These are phyloP conservation scores for Kodamaea lidongshanica DNA, from an alignment of 805 yeast species.

Conservation along the genomic window DNA sequence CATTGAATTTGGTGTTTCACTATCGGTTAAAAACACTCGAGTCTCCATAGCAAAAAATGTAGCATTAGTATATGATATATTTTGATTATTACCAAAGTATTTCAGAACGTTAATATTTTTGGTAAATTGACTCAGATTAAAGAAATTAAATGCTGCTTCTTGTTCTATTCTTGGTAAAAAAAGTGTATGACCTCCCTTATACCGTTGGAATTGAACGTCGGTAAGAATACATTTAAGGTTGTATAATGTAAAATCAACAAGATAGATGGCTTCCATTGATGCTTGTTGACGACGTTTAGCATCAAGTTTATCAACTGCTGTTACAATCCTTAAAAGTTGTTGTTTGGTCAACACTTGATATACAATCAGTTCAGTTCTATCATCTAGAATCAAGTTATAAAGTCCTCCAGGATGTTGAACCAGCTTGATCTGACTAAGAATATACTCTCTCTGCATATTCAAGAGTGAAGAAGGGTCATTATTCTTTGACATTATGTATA, in stretches of 20 bases:
- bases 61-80: constrained; percentile 23
- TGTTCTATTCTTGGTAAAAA: constrained; percentile 47
- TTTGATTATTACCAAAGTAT: constrained; percentile 27
- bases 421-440: constrained; percentile 25
- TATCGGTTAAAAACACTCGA: constrained; percentile 64
- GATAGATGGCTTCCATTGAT: constrained; percentile 72
- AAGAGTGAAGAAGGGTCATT: constrained; percentile 25
- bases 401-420: constrained; percentile 26
- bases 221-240: constrained; percentile 71
- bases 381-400: constrained; percentile 48
- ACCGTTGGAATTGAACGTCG: constrained; percentile 69
- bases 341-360: constrained; percentile 43
- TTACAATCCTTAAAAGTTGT: constrained; percentile 47
- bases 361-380: constrained; percentile 43
- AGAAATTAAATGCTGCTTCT: constrained; percentile 15
- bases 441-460: constrained; percentile 24
- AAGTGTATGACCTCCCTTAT: constrained; percentile 65
- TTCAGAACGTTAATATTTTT: constrained; percentile 24
- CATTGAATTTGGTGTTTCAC: constrained; percentile 46
- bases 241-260: constrained; percentile 63
- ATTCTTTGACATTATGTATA: constrained; percentile 18
- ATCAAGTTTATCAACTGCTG: constrained; percentile 62
- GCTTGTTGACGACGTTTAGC: constrained; percentile 53
- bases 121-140: constrained; percentile 20
- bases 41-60: constrained; percentile 61